Evolutionary conservation across 2,329 filamentous ascomycete species (phyloP).

Genomic region (Botrytis medusae): DNA sequence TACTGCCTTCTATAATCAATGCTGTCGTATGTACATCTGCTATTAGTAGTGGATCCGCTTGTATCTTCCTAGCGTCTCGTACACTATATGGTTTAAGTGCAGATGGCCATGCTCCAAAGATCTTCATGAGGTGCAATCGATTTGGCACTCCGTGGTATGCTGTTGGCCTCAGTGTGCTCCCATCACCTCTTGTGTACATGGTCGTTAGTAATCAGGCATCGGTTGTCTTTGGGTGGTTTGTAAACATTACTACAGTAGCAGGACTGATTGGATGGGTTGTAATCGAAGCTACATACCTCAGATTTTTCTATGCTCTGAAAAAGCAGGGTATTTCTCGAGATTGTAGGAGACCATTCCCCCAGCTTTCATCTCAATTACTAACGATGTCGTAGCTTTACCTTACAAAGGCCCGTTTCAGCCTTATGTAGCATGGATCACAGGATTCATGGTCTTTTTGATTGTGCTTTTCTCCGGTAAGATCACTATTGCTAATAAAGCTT

Average conservation of each 20-base stretch:
- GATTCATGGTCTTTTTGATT: slow-evolving; percentile 57
- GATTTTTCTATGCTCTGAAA: slow-evolving; percentile 55
- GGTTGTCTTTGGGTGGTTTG: slow-evolving; percentile 65
- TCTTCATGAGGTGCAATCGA: slow-evolving; percentile 56
- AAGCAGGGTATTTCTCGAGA: slow-evolving; percentile 53
- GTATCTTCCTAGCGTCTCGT: slow-evolving; percentile 39
- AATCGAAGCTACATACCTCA: slow-evolving; percentile 59
- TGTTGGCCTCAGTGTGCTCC: slow-evolving; percentile 52
- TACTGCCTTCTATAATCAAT: slow-evolving; percentile 73
- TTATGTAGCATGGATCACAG: slow-evolving; percentile 56
- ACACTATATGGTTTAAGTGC: slow-evolving; percentile 61
- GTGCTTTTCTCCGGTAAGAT: slow-evolving; percentile 49
- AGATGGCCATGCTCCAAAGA: slow-evolving; percentile 53
- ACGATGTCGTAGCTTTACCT: slow-evolving; percentile 44
- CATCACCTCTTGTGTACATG: slow-evolving; percentile 69
- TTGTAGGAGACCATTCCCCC: slow-evolving; percentile 27
- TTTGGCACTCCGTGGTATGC: slow-evolving; percentile 57
- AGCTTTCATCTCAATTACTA: not conserved
- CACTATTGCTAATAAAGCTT: not conserved
- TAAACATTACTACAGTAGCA: slow-evolving; percentile 62
- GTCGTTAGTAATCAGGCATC: slow-evolving; percentile 58
- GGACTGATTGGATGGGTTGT: slow-evolving; percentile 64
- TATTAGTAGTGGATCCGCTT: slow-evolving; percentile 21
- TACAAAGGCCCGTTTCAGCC: slow-evolving; percentile 57
- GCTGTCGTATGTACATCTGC: slow-evolving; percentile 64